Evolutionary conservation across 305 asterid genomes (phyloP).

Genomic region (Vinca major): DNA sequence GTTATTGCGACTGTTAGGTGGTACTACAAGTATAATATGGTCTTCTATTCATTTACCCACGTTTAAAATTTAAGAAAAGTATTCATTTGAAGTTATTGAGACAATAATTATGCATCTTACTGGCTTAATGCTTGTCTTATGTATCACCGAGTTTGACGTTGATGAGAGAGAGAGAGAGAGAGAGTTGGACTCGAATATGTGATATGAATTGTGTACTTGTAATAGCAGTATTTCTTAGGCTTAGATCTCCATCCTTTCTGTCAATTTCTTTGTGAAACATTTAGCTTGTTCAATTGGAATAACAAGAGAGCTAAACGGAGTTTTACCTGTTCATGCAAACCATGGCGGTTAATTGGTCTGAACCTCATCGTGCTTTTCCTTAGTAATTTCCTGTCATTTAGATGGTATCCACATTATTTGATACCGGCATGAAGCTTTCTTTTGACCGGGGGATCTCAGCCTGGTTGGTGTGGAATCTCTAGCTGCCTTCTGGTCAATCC

Average conservation of each 20-base stretch:
- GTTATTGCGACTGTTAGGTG: too few relatives aligned
- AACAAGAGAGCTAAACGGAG: neutral
- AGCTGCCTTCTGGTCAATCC: too few relatives aligned
- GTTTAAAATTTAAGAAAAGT: too few relatives aligned
- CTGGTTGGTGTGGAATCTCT: neutral
- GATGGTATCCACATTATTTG: neutral
- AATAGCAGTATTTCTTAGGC: neutral
- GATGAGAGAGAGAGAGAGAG: too few relatives aligned
- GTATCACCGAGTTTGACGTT: too few relatives aligned
- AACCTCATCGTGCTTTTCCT: neutral
- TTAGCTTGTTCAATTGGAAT: neutral
- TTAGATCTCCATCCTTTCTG: neutral
- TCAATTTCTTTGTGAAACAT: neutral
- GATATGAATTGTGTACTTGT: neutral
- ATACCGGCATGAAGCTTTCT: neutral
- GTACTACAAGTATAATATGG: too few relatives aligned
- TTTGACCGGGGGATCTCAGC: neutral
- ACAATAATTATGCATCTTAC: too few relatives aligned
- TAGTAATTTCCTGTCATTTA: neutral
- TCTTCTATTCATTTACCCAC: too few relatives aligned
- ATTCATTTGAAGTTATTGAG: too few relatives aligned
- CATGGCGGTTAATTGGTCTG: neutral
- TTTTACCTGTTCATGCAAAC: neutral
- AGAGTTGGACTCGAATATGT: neutral
- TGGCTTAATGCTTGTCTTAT: too few relatives aligned